Evolutionary conservation across 352 stramenopile species (phyloP).

Genomic region (Pythium aphanidermatum): DNA sequence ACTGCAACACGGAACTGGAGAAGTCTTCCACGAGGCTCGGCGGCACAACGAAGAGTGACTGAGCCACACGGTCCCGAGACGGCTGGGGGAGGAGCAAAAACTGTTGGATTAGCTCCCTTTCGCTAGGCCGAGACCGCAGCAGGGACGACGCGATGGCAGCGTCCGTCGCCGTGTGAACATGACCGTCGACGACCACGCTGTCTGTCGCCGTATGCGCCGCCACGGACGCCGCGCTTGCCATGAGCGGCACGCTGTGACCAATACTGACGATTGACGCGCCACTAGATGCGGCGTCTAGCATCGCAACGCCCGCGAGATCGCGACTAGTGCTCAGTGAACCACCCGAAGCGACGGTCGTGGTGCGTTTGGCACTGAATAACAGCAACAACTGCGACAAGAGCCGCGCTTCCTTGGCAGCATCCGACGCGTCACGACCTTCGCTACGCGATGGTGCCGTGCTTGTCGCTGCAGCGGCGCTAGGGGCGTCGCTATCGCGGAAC

Average conservation of each 20-base stretch:
- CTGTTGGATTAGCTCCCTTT: conserved; percentile 28
- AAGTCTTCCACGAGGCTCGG: conserved; percentile 38
- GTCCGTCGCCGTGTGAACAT: conserved; percentile 15
- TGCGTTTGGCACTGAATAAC: conserved; percentile 30
- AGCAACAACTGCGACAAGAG: conserved; percentile 41
- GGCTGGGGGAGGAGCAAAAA: conserved; percentile 30
- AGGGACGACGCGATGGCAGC: conserved; percentile 12
- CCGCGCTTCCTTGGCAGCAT: conserved; percentile 24
- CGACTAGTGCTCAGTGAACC: no score
- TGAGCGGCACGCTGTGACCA: background rate
- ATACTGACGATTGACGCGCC: background rate
- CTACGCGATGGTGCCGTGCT: conserved; percentile 1
- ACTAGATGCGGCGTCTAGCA: background rate
- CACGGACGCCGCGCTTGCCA: conserved; percentile 5
- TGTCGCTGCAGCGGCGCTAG: conserved; percentile 2
- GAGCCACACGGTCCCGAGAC: conserved; percentile 37
- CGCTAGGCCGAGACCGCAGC: conserved; percentile 18
- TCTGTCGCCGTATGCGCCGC: background rate
- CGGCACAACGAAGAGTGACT: conserved; percentile 39
- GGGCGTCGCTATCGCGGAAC: conserved; percentile 14
- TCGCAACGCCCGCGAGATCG: no score
- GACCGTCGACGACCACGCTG: conserved; percentile 2
- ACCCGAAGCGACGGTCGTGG: no score
- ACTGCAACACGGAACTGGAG: conserved; percentile 46
- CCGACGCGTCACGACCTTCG: conserved; percentile 6